phyloP scores from a whole-genome alignment of 2,329 filamentous ascomycete species.

The Hypomyces rosellus region DNA sequence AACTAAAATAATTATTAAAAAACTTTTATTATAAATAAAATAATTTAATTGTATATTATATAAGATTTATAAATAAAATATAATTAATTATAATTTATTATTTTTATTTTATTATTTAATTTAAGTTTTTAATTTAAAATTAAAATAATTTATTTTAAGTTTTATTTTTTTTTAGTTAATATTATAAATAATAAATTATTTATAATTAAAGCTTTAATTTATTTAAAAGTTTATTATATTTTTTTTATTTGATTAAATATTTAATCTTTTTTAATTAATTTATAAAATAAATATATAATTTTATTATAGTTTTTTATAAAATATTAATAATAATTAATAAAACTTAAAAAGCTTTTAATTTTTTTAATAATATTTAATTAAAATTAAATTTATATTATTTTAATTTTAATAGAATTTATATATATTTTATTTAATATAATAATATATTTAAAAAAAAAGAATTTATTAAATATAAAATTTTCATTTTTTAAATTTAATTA shows the following conservation, averaged over 20 bases:
- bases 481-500: background rate
- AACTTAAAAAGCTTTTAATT: no score
- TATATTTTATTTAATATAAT: background rate
- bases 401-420: background rate
- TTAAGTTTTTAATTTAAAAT: background rate
- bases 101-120: no score
- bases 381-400: background rate
- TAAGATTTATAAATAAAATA: background rate
- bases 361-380: constrained; percentile 1
- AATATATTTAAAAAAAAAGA: no score
- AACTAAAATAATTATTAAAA: no score
- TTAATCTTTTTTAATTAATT: no score
- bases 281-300: background rate
- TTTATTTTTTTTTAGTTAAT: no score
- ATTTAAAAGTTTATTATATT: background rate
- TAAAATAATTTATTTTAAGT: background rate
- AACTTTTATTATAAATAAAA: background rate
- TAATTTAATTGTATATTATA: background rate
- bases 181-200: background rate
- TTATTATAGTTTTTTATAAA: no score
- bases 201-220: background rate
- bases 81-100: background rate
- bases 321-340: background rate
- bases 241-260: background rate
- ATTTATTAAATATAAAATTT: background rate